Base-by-base conservation (phyloP, 495 filamentous ascomycete genomes). In the Daldinia vernicosa region DNA sequence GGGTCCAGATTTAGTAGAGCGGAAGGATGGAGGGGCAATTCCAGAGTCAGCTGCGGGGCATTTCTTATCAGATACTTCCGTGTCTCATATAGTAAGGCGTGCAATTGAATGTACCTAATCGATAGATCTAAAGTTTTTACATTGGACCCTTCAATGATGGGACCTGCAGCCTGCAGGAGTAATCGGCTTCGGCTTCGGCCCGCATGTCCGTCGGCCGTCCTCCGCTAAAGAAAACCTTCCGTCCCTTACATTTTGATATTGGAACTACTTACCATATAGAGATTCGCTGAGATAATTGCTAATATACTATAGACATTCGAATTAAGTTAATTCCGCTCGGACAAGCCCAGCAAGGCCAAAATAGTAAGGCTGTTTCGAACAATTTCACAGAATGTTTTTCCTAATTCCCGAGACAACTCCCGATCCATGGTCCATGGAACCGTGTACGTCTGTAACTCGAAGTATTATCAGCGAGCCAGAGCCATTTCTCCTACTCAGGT, bases 371-470 rank as follows among this genome's bases (percentile, higher is more conserved):
- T 53, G n/a, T 30, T 35, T 40, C 11, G 22, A 66, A 59, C 30
- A 37, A 63, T 55, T 47, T 24, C 40, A 32, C 47, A 7, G 26
- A 9, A 52, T 63, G 17, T 67, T 26, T 63, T 39, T 63, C 57
- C 45, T 71, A 67, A 54, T 59, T 60, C 58, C 69, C 69, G 63
- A 67, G 17, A 60, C 30, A 53, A 50, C 22, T 43, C 27, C 50
- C 26, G 19, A 37, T 6, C 7, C 9, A 54, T 26, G 3, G 45
- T 6, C 7, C 9, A 54, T 26, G 3, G 45, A 14, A 24, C 11
- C 22, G 32, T 28, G 11, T 24, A 24, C 9, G 14, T 6, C 27
- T 50, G 24, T 15, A 24, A 24, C 27, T 27, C n/a, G 15, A 28
- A 30, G 50, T n/a, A 53, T 7, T 30, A 53, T 17, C 24, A 24